These are phyloP conservation scores for Globisporangium rhizosaccharum DNA, from an alignment of 352 stramenopile species.

Conservation along the genomic window DNA sequence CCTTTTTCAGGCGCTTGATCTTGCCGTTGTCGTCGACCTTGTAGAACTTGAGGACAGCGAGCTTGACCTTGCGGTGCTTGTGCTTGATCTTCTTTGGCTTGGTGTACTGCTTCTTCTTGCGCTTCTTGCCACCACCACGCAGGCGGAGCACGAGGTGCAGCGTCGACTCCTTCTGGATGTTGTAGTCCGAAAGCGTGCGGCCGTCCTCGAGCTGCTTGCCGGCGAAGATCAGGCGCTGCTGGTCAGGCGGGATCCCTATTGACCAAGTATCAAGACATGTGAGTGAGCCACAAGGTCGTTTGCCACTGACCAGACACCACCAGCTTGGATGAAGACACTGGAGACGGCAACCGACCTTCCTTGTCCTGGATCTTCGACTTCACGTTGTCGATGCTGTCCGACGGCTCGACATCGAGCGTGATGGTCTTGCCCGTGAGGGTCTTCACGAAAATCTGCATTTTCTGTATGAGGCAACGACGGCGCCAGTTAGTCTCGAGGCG, in stretches of 20 bases:
- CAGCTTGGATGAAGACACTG: conserved; percentile 18
- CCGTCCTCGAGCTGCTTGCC: conserved; percentile 99
- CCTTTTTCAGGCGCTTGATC: conserved; percentile 97
- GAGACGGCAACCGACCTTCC: conserved; percentile 61
- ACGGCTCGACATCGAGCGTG: conserved; percentile 99
- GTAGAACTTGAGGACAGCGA: conserved; percentile 97
- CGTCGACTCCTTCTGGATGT: conserved; percentile 97
- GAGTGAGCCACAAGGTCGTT: too few relatives aligned
- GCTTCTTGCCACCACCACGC: conserved; percentile 96
- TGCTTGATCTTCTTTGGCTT: conserved; percentile 99
- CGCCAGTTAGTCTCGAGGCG: conserved; percentile 9
- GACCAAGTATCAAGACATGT: too few relatives aligned
- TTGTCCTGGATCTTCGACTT: conserved; percentile 99
- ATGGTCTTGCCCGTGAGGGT: conserved; percentile 99
- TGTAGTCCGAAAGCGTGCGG: conserved; percentile 92
- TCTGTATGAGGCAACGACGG: conserved; percentile 24
- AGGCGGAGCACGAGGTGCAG: conserved; percentile 97
- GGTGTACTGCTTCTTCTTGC: conserved; percentile 99
- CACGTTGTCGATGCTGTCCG: conserved; percentile 99
- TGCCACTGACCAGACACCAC: background rate
- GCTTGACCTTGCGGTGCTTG: conserved; percentile 97
- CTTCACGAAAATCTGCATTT: conserved; percentile 96
- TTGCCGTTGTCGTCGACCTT: conserved; percentile 95
- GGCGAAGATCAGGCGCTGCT: conserved; percentile 99
- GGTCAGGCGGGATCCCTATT: conserved; percentile 97